Evolutionary conservation across 495 filamentous ascomycete species (phyloP), one percentile per base, ranked within the genome.

Genomic region (Trichoderma gamsii): DNA sequence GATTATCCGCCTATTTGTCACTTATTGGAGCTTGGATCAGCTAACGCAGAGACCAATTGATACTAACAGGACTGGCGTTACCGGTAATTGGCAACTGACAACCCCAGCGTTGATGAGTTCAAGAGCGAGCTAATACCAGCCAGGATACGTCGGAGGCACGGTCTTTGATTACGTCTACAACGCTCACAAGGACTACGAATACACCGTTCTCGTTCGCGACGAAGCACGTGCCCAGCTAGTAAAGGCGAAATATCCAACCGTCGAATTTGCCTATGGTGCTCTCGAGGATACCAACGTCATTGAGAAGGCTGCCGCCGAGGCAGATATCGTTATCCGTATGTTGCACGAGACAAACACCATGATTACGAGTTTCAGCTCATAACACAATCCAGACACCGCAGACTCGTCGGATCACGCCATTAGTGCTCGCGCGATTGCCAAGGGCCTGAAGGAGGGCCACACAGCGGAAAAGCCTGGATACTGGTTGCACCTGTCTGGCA

Each of bases 101-200:
- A 38, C n/a, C 49, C 5, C 9, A 21, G 21, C 52, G 18, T 52
- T 66, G 51, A 64, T 23, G 4, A 52, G n/a, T 52, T n/a, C 49
- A 5, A 52, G n/a, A 23, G n/a, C 49, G n/a, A 23, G n/a, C 49
- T 52, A 52, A 52, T 27, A 3, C 59, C 25, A 23, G 38, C 11
- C 83, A 68, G 90, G 90, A 46, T 94, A 92, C 73, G 90, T 93
- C 69, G 91, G 90, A 27, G 90, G 92, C 21, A 89, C 93, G 71
- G 83, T 81, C 35, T 81, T 93, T 44, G 86, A 86, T 69, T 76
- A 77, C 18, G 75, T 93, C 23, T 71, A 77, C 59, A 77, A 84
- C 12, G 79, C 86, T 13, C 87, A 93, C 72, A 90, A 89, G 1
- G 86, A 93, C 41, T 89, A 86, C 75, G 79, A 90, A 52, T 81